Evolutionary conservation across 2,329 filamentous ascomycete genomes (phyloP), one percentile per base, ranked within the genome.

Genomic region (Diplocarpon rosae): DNA sequence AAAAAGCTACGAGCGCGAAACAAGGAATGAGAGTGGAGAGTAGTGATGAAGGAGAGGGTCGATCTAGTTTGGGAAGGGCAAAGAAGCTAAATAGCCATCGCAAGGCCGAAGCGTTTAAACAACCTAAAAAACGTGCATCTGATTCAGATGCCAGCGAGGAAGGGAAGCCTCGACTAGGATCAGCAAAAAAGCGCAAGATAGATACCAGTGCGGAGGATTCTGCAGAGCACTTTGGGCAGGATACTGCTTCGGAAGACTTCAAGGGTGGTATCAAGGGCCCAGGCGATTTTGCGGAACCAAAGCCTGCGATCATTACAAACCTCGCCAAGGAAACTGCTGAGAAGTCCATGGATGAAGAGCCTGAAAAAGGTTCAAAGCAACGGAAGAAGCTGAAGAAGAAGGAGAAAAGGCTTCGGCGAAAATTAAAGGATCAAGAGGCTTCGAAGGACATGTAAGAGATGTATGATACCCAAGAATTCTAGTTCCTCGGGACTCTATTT

Each of bases 1-100:
- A 63, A 41, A 62, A 62, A 40, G 54, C 52, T 40, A 50, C 45
- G 6, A 61, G 55, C 48, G 54, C 55, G 15, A 61, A 60, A 48
- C 52, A 58, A n/a, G 53, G 41, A 11, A 42, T 55, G 39, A 53
- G 37, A 33, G 51, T 51, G 17, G 57, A 61, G 31, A 60, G 55
- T 32, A 63, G 61, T 39, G 62, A 63, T 47, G 62, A 64, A 28
- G 62, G 63, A 16, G 57, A 56, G 39, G 60, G 62, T 2, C 52
- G 62, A 37, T 61, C 61, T 42, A 51, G 50, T n/a, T 34, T 62
- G 27, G 60, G 61, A 28, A 60, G 54, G 35, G 56, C 58, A 31
- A 62, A 62, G 55, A 62, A 62, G 37, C 27, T 52, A 33, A 60
- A 57, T 34, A 49, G 39, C 11, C 30, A 32, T 1, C 28, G 10